A percentile compares a stretch with the other conserved stretches of the same genome.
These are phyloP conservation scores for Nannizziopsis arthrosporioides DNA, from an alignment of 2,329 filamentous ascomycete genomes.

Conservation along the genomic window DNA sequence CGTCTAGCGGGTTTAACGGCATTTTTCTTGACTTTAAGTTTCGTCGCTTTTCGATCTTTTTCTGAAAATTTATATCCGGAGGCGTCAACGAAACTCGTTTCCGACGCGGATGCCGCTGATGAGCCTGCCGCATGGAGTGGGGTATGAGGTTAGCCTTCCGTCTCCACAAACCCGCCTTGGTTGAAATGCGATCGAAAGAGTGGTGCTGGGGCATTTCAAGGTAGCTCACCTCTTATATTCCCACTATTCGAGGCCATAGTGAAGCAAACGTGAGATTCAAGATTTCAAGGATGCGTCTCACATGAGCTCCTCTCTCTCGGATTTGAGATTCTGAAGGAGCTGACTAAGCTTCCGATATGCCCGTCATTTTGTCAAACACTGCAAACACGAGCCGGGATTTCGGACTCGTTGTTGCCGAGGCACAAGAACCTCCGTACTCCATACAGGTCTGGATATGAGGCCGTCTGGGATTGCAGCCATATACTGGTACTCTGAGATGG, in stretches of 20 bases:
- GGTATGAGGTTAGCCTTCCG: slow-evolving; percentile 7
- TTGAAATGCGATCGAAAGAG: not conserved
- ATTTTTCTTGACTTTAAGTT: slow-evolving; percentile 35
- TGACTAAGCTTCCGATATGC: no score
- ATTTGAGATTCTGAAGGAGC: no score
- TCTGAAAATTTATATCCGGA: slow-evolving; percentile 38
- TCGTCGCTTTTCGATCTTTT: slow-evolving; percentile 34
- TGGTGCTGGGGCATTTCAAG: not conserved
- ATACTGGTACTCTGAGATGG: no score
- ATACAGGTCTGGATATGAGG: no score
- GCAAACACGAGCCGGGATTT: no score
- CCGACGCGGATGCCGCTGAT: slow-evolving; percentile 22
- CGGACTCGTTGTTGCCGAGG: no score
- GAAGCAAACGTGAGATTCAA: not conserved
- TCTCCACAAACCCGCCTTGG: not conserved
- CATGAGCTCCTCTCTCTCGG: no score
- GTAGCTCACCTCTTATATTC: slow-evolving; percentile 7
- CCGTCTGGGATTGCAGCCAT: no score
- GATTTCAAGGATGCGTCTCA: no score
- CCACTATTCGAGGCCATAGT: slow-evolving; percentile 9
- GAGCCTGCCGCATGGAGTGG: slow-evolving; percentile 16
- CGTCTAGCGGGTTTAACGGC: slow-evolving; percentile 21
- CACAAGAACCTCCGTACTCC: no score
- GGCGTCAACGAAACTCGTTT: slow-evolving; percentile 32
- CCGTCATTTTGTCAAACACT: no score